Evolutionary conservation across 140 eudicot species (phyloP).

Genomic region (Oenanthe javanica): DNA sequence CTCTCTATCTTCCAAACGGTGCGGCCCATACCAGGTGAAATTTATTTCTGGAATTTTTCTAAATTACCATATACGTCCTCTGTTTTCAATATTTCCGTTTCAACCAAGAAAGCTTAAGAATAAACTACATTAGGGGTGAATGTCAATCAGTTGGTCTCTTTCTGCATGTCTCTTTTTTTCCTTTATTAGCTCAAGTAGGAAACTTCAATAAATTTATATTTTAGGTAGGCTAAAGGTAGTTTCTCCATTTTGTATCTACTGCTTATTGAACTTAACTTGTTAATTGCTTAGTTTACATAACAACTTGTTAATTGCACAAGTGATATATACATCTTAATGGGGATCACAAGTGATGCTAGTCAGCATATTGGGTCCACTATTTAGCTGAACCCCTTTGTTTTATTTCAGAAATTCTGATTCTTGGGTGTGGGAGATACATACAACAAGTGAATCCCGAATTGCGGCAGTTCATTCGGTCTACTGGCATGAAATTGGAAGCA

Average conservation of each 20-base stretch:
- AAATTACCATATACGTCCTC: not conserved
- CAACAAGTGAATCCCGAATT: slow-evolving; percentile 68
- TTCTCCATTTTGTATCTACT: too few relatives aligned
- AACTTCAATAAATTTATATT: too few relatives aligned
- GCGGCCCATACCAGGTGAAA: slow-evolving; percentile 89
- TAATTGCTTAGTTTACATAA: too few relatives aligned
- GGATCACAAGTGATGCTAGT: not conserved
- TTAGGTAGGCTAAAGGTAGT: too few relatives aligned
- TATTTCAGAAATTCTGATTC: slow-evolving; percentile 64
- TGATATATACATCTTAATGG: too few relatives aligned
- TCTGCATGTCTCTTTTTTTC: too few relatives aligned
- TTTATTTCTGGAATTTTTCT: not conserved
- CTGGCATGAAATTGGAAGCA: slow-evolving; percentile 93
- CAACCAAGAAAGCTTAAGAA: not conserved
- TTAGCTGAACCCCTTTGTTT: not conserved
- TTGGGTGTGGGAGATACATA: slow-evolving; percentile 85
- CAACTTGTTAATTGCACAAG: too few relatives aligned
- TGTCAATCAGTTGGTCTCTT: not conserved
- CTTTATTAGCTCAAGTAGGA: too few relatives aligned
- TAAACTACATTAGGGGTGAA: not conserved
- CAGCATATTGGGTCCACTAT: not conserved
- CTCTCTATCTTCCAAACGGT: slow-evolving; percentile 72
- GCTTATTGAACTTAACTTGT: too few relatives aligned
- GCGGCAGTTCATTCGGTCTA: slow-evolving; percentile 68
- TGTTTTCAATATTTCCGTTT: not conserved